Percentiles rank a stretch among this genome's conserved stretches.
Evolutionary conservation across 2,329 filamentous ascomycete species (phyloP).

Genomic region (Exophiala sideris): DNA sequence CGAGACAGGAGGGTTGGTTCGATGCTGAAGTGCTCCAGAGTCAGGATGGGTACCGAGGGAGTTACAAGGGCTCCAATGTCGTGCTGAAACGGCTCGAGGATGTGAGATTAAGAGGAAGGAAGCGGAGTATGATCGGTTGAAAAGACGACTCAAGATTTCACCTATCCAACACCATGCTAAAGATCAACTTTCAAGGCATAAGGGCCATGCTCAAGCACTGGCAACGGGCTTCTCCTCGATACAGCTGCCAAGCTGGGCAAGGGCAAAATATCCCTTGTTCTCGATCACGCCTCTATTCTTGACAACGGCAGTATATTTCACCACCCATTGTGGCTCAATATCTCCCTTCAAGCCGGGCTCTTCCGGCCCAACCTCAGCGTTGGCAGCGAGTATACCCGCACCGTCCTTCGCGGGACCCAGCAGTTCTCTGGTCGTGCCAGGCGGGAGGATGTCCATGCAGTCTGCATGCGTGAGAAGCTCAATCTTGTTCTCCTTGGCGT

Average conservation of each 20-base stretch:
- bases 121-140: slow-evolving; percentile 93
- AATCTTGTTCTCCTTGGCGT: slow-evolving; percentile 79
- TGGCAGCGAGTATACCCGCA: slow-evolving; percentile 69
- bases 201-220: slow-evolving; percentile 4
- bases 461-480: slow-evolving; percentile 92
- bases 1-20: slow-evolving; percentile 75
- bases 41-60: slow-evolving; percentile 62
- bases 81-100: slow-evolving; percentile 84
- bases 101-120: slow-evolving; percentile 87
- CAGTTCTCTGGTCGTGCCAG: slow-evolving; percentile 78
- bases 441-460: slow-evolving; percentile 84
- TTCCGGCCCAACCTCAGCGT: slow-evolving; percentile 42
- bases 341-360: slow-evolving; percentile 67
- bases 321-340: slow-evolving; percentile 86
- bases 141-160: background rate
- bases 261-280: slow-evolving; percentile 96
- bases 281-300: slow-evolving; percentile 93
- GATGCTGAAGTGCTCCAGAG: slow-evolving; percentile 58
- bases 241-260: slow-evolving; percentile 64
- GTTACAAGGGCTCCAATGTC: slow-evolving; percentile 69
- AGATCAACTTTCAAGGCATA: background rate
- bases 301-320: slow-evolving; percentile 95
- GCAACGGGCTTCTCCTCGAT: slow-evolving; percentile 30
- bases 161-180: slow-evolving; percentile 23
- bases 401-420: slow-evolving; percentile 69